A percentile compares a stretch with the other conserved stretches of the same genome.
Evolutionary conservation across 2,329 filamentous ascomycete genomes (phyloP).

Genomic region (Hypoxylon sp.): DNA sequence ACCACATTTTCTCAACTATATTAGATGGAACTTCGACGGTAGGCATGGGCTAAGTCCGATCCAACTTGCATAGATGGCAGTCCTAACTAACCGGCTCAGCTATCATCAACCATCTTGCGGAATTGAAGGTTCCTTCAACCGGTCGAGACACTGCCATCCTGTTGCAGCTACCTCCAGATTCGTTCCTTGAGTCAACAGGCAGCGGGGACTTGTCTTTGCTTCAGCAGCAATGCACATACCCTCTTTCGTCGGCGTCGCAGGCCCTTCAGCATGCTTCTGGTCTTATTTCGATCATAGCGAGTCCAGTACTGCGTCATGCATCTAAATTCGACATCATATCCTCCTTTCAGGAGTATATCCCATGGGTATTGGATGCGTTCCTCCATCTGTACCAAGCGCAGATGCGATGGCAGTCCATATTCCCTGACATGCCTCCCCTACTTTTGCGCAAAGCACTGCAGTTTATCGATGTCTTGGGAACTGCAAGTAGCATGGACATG

Average conservation of each 20-base stretch:
- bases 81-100: constrained; percentile 36
- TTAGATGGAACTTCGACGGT: constrained; percentile 59
- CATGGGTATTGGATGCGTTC: constrained; percentile 61
- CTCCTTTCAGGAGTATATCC: constrained; percentile 51
- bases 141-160: constrained; percentile 41
- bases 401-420: constrained; percentile 47
- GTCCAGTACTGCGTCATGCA: constrained; percentile 49
- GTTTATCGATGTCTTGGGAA: constrained; percentile 37
- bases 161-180: constrained; percentile 51
- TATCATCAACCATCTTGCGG: constrained; percentile 38
- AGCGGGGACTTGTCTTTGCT: constrained; percentile 30
- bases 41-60: constrained; percentile 36
- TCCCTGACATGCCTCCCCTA: constrained; percentile 45
- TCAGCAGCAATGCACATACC: constrained; percentile 51
- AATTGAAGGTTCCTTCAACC: constrained; percentile 40
- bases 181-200: constrained; percentile 45
- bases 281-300: constrained; percentile 54
- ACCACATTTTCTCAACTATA: constrained; percentile 56
- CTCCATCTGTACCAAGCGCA: constrained; percentile 53
- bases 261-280: constrained; percentile 56
- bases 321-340: constrained; percentile 44
- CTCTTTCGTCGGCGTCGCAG: constrained; percentile 51
- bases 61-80: neutral
- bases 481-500: constrained; percentile 12
- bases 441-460: constrained; percentile 50